Percentiles rank a stretch among this genome's conserved stretches.
phyloP scores from a whole-genome alignment of 2,329 filamentous ascomycete species.

The Monosporascus sp. region DNA sequence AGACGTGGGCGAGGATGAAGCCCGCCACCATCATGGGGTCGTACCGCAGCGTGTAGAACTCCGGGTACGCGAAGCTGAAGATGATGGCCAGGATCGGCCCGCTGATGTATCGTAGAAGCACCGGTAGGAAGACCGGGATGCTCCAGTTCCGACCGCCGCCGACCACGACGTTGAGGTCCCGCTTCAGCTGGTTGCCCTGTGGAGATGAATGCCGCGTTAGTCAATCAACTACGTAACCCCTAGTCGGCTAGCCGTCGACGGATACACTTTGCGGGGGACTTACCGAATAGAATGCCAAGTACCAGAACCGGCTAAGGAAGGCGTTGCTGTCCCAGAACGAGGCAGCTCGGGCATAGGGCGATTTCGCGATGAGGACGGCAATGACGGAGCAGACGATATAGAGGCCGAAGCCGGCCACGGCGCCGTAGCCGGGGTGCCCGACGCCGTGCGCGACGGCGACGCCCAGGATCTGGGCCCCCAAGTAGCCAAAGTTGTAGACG shows the following conservation, averaged over 20 bases:
- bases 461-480: constrained; percentile 46
- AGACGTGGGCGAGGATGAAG: constrained; percentile 41
- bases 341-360: constrained; percentile 34
- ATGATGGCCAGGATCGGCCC: constrained; percentile 46
- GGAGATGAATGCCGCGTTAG: background rate
- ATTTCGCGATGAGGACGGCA: constrained; percentile 35
- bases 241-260: no score
- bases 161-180: constrained; percentile 49
- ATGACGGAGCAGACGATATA: constrained; percentile 36
- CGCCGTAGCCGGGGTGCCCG: constrained; percentile 35
- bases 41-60: constrained; percentile 40
- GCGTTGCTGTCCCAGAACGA: constrained; percentile 35
- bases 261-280: constrained; percentile 13
- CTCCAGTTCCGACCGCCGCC: constrained; percentile 50
- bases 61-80: constrained; percentile 45
- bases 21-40: constrained; percentile 47
- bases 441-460: constrained; percentile 43
- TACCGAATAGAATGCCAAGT: constrained; percentile 52
- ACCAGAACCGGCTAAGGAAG: constrained; percentile 42
- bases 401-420: constrained; percentile 47
- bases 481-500: constrained; percentile 45
- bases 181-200: constrained; percentile 50
- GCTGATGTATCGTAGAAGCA: constrained; percentile 44
- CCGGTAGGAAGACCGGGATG: constrained; percentile 45
- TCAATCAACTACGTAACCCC: background rate